Base-by-base conservation (phyloP, 345 rosid genomes). In the Brassica cretica region DNA sequence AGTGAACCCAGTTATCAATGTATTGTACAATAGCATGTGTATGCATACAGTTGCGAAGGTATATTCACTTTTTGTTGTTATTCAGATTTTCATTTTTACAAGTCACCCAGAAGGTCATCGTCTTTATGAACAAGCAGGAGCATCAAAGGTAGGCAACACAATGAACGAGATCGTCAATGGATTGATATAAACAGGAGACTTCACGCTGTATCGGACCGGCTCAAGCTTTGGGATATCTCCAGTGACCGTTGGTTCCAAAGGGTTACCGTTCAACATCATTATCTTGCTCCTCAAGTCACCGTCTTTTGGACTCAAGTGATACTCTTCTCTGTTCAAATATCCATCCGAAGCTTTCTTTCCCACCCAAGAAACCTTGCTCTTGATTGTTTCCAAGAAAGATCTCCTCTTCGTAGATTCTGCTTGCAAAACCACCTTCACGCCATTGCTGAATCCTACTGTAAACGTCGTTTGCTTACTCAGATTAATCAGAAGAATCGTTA, bases 401-500 rank as follows among this genome's bases (percentile, higher is more conserved):
- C 73, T 80, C 46, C 78, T 89, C 51, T 64, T 71, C 66, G 56
- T 74, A 24, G 78, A 61, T 33, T 74, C 66, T 32, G 74, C 70
- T 0, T 29, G 56, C 78, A 86, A 64, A 53, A 80, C 41, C 35
- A 80, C 79, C 21, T 82, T 84, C 83, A 80, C 53, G 25, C 84
- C 88, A 30, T 80, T 88, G 67, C 84, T 86, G 78, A 85, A 85
- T 44, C 64, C 61, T 33, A 89, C 74, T 15, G 82, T 70, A 80
- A 85, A 90, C 56, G 84, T 84, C 0, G 93, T 89, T 76, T 84
- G 81, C 32, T 92, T 86, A 84, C 93, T 89, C 76, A 94, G 75
- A 77, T 94, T 94, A 77, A 94, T 90, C 63, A 94, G 86, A 60
- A 94, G 90, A 64, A 92, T 75, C 12, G 98, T 94, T 60, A 90